phyloP scores from a whole-genome alignment of 768 basidiomycete species.

The Multifurca ochricompacta region DNA sequence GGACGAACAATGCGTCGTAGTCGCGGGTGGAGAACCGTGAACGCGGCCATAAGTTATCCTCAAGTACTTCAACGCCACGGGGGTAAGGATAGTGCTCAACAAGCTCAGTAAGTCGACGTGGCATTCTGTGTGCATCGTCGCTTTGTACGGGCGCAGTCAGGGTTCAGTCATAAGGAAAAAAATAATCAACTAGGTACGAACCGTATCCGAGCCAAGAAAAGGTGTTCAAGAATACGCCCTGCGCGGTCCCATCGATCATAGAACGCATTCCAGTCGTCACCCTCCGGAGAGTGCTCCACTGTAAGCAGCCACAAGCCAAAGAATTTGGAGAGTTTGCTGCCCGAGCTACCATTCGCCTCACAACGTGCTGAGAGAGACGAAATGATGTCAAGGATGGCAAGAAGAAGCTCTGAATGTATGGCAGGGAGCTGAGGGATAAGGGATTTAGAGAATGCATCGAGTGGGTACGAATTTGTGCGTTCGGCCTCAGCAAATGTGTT shows the following conservation, averaged over 20 bases:
- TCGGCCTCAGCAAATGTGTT: slow-evolving; percentile 53
- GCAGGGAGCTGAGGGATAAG: slow-evolving; percentile 54
- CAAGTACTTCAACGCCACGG: slow-evolving; percentile 26
- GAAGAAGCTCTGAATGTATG: slow-evolving; percentile 51
- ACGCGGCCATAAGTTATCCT: slow-evolving; percentile 44
- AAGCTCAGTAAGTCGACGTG: slow-evolving; percentile 62
- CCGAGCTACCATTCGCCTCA: slow-evolving; percentile 66
- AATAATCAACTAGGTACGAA: slow-evolving; percentile 25
- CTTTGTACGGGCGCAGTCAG: slow-evolving; percentile 33
- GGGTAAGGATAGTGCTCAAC: slow-evolving; percentile 62
- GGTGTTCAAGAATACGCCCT: slow-evolving; percentile 66
- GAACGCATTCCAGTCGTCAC: slow-evolving; percentile 56
- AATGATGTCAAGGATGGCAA: slow-evolving; percentile 50
- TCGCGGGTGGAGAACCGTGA: slow-evolving; percentile 62
- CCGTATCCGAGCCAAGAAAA: slow-evolving; percentile 70
- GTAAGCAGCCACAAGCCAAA: slow-evolving; percentile 68
- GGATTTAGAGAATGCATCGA: slow-evolving; percentile 52
- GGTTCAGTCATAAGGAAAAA: neutral
- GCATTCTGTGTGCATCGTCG: slow-evolving; percentile 58
- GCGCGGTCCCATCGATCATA: slow-evolving; percentile 70
- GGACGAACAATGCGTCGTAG: slow-evolving; percentile 59
- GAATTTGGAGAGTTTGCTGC: slow-evolving; percentile 68
- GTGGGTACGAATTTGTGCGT: slow-evolving; percentile 49
- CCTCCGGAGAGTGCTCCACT: slow-evolving; percentile 37
- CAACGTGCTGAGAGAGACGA: slow-evolving; percentile 65